Evolutionary conservation across 805 yeast species (phyloP), one percentile per base, ranked within the genome.

Genomic region (Candida ascalaphidarum): DNA sequence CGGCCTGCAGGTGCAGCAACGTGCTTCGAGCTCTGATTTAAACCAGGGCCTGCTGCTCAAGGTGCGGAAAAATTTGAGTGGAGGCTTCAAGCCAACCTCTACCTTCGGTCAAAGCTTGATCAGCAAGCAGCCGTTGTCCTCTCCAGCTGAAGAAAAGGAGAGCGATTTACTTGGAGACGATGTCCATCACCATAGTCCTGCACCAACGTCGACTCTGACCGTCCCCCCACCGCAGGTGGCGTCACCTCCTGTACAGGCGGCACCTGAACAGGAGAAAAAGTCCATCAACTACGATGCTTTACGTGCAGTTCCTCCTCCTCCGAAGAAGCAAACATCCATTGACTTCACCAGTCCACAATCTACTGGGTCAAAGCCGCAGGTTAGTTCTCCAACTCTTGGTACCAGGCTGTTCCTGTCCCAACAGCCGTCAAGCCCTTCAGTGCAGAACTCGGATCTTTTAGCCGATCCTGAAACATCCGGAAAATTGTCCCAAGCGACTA

Each of bases 31-130:
- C 31, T 52, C 61, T 34, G 65, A 61, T 34, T 46, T 56, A 33
- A 30, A 50, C 7, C 44, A 42, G 11, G 7, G 40, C 3, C 30
- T 33, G 10, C 55, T 48, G 4, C 41, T 57, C 14, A 55, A 48
- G 34, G 50, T 51, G 10, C 53, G 64, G 24, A 44, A 41, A 14
- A 45, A 41, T 12, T 42, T 60, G 46, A 37, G 62, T 36, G 46
- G 51, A 39, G 44, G 68, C 34, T 89, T 88, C 56, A 80, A 73
- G 30, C 96, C 96, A 20, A 68, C 86, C 11, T 85, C 96, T 0
- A 57, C 70, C 8, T 89, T 88, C 62, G 97, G 97, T 18, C 95
- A 81, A 55, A 68, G 69, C 20, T 65, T 88, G 29, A 45, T 67
- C 30, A 44, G 49, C 5, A 50, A 54, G 24, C 52, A 47, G 22